Evolutionary conservation across 1,284 basidiomycete species (phyloP).

Genomic region (Cryptococcus sp.): DNA sequence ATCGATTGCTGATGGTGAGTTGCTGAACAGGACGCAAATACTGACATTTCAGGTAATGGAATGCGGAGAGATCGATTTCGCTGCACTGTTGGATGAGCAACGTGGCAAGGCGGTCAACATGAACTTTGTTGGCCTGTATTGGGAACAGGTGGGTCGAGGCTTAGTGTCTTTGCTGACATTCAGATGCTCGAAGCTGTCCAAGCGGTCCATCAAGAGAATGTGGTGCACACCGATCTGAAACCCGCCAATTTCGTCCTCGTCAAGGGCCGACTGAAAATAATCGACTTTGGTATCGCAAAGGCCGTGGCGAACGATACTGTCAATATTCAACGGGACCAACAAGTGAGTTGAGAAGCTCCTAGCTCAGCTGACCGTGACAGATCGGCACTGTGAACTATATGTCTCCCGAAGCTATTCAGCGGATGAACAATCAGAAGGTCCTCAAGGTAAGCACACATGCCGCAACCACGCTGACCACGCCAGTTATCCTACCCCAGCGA

Average conservation of each 20-base stretch:
- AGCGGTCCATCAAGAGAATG: constrained; percentile 92
- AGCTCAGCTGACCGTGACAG: constrained; percentile 52
- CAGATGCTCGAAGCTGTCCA: constrained; percentile 96
- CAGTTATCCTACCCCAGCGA: constrained; percentile 68
- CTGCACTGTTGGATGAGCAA: constrained; percentile 76
- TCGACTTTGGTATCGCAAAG: constrained; percentile 96
- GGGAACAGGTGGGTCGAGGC: constrained; percentile 74
- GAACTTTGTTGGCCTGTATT: constrained; percentile 90
- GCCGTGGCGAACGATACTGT: constrained; percentile 96
- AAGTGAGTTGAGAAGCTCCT: constrained; percentile 58
- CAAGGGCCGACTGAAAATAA: constrained; percentile 87
- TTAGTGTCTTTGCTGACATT: constrained; percentile 7
- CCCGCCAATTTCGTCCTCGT: constrained; percentile 96
- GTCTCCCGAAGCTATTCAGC: constrained; percentile 88
- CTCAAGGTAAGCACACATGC: constrained; percentile 44
- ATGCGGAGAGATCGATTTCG: constrained; percentile 86
- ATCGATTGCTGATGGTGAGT: constrained; percentile 68
- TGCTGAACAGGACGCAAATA: background rate
- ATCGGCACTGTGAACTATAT: constrained; percentile 95
- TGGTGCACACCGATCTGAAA: constrained; percentile 94
- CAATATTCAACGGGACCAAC: constrained; percentile 91
- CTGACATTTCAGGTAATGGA: constrained; percentile 69
- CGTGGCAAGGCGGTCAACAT: constrained; percentile 79
- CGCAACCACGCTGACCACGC: constrained; percentile 3
- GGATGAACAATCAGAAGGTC: constrained; percentile 53